Percentiles rank a stretch among this genome's conserved stretches.
Evolutionary conservation across 805 yeast species (phyloP).

Genomic region (Sporopachydermia lactativora): DNA sequence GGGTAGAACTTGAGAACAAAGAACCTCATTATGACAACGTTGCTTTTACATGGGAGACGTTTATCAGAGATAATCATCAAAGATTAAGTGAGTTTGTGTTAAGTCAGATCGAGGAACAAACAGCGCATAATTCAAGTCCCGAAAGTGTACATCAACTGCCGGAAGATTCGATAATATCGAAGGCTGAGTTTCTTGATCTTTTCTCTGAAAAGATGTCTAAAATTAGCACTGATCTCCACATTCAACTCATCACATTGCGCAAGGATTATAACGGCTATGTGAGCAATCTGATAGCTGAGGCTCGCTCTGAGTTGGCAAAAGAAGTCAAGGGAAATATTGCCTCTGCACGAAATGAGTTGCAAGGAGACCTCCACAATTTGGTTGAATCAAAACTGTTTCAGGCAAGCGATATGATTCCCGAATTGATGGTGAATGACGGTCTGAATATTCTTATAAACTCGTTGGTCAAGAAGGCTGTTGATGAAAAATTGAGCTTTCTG

Average conservation of each 20-base stretch:
- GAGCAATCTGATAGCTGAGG: neutral
- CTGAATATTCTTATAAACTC: neutral
- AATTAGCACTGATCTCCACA: constrained; percentile 1
- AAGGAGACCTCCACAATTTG: neutral
- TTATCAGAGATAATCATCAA: neutral
- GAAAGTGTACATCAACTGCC: too few species aligned
- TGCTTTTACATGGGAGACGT: neutral
- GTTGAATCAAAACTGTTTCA: neutral
- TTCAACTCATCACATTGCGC: neutral
- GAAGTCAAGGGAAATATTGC: neutral
- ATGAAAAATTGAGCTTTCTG: neutral
- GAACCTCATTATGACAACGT: too few species aligned
- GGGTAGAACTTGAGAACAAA: too few species aligned
- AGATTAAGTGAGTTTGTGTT: neutral
- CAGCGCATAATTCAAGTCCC: neutral
- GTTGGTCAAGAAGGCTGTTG: neutral
- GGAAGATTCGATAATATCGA: neutral
- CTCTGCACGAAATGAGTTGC: neutral
- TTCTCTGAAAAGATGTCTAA: neutral
- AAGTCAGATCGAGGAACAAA: neutral
- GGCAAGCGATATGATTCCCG: neutral
- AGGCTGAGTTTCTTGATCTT: neutral
- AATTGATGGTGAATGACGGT: neutral
- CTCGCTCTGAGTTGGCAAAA: neutral
- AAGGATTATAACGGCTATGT: constrained; percentile 1